Percentiles rank a stretch among this genome's conserved stretches.
Conservation (phyloP, 352 stramenopile genomes). For the Pilasporangium apinafurcum region DNA sequence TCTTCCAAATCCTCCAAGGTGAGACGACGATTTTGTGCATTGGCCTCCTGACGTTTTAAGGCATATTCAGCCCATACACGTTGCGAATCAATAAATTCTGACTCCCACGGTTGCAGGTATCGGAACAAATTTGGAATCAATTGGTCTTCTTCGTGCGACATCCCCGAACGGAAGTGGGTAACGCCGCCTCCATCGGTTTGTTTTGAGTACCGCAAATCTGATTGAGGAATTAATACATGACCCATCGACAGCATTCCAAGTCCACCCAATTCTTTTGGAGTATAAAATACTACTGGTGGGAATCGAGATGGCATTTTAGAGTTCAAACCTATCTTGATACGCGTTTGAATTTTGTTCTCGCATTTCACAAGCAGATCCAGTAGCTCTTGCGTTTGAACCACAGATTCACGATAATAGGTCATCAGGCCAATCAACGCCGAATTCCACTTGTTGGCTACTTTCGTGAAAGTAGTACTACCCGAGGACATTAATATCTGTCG, state of each 20-base stretch:
- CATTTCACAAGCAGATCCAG: conserved; percentile 99
- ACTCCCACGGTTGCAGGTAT: conserved; percentile 98
- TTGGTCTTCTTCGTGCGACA: conserved; percentile 98
- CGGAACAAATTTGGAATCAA: conserved; percentile 99
- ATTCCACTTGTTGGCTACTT: conserved; percentile 99
- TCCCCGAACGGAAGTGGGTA: conserved; percentile 98
- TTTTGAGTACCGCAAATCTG: conserved; percentile 98
- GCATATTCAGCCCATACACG: conserved; percentile 99
- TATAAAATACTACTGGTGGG: conserved; percentile 99
- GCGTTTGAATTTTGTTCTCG: conserved; percentile 99
- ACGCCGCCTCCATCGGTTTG: conserved; percentile 97
- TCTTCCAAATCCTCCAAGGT: conserved; percentile 99
- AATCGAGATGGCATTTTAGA: conserved; percentile 99
- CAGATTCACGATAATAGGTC: conserved; percentile 99
- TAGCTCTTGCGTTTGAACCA: conserved; percentile 99
- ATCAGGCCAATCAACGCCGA: conserved; percentile 95
- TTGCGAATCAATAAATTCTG: conserved; percentile 99
- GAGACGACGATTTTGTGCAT: conserved; percentile 97
- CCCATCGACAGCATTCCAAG: conserved; percentile 99
- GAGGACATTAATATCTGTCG: conserved; percentile 99
- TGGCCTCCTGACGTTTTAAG: conserved; percentile 98
- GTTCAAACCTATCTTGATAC: conserved; percentile 99
- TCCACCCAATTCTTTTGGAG: conserved; percentile 98
- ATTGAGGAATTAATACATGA: conserved; percentile 99
- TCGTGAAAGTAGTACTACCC: conserved; percentile 99